Evolutionary conservation across 306 rosid genomes (phyloP), one percentile per base, ranked within the genome.

Genomic region (Mimosa pudica): DNA sequence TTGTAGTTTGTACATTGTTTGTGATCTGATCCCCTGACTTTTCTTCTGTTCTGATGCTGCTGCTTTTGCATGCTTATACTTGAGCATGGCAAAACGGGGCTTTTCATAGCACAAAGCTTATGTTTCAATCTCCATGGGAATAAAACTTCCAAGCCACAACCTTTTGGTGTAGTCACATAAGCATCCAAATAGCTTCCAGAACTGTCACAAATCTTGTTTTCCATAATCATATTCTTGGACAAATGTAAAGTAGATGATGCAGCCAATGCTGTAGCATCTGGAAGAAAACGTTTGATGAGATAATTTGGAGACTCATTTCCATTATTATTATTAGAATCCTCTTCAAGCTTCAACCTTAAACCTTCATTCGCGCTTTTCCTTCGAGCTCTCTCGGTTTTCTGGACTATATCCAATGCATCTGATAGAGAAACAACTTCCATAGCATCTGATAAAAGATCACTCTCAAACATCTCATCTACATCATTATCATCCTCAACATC

Each of bases 391-490:
- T 87, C 87, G 17, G 87, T 65, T 78, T 78, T 90, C 57, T 89
- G 88, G 57, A 88, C 97, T 41, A 91, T 90, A 73, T 94, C 98
- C 38, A 92, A 88, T 55, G 97, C 95, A 81, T 89, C 97, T n/a
- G 95, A 88, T 30, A 94, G 84, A 3, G 95, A 94, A 55, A 90
- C 84, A 10, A 90, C 94, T 66, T 90, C 94, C 65, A 87, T 77
- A 9, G 86, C 88, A 74, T 90, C 91, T 0, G 91, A 89, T 24
- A 46, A 70, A 70, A 46, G 10, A 13, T 85, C 86, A 13, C 49
- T 12, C 8, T 44, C 13, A 44, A 44, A 68, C 52, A 9, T 44
- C 5, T n/a, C 73, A 70, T 5, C 78, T 9, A 36, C 71, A 62
- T 6, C 79, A 7, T 18, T 30, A 8, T 7, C 61, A 6, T 7